Evolutionary conservation across 768 basidiomycete species (phyloP).

Genomic region (Amanita muscaria): DNA sequence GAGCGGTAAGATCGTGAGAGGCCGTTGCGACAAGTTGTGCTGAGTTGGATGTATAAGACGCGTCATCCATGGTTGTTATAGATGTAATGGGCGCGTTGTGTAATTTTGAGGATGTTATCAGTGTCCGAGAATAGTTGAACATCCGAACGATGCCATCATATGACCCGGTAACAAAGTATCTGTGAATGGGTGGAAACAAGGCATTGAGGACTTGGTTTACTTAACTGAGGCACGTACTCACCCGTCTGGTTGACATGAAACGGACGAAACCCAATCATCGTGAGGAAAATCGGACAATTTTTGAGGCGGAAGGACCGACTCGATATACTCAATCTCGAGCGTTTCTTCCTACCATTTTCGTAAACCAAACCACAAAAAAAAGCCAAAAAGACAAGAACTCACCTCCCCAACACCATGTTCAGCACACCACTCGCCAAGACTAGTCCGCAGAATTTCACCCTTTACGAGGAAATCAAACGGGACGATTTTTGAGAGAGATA

Average conservation of each 20-base stretch:
- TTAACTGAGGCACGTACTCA: slow-evolving; percentile 19
- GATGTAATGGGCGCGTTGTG: slow-evolving; percentile 68
- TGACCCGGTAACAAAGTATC: slow-evolving; percentile 67
- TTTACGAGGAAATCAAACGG: slow-evolving; percentile 91
- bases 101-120: slow-evolving; percentile 36
- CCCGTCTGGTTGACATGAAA: slow-evolving; percentile 54
- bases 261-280: slow-evolving; percentile 90
- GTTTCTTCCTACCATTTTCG: slow-evolving; percentile 61
- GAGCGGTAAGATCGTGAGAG: slow-evolving; percentile 74
- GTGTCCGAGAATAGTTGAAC: slow-evolving; percentile 62
- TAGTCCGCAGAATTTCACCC: slow-evolving; percentile 70
- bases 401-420: slow-evolving; percentile 70
- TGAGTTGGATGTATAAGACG: slow-evolving; percentile 16
- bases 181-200: slow-evolving; percentile 17
- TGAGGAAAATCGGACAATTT: slow-evolving; percentile 72
- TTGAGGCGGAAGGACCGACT: slow-evolving; percentile 81
- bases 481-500: slow-evolving; percentile 61
- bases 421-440: slow-evolving; percentile 65
- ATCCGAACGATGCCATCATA: slow-evolving; percentile 73
- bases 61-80: slow-evolving; percentile 35
- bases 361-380: neutral
- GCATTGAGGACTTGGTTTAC: neutral
- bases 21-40: slow-evolving; percentile 48
- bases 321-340: slow-evolving; percentile 86
- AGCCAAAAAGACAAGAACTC: slow-evolving; percentile 12